Evolutionary conservation across 345 rosid genomes (phyloP), one percentile per base, ranked within the genome.

Genomic region (Garcia nutans): DNA sequence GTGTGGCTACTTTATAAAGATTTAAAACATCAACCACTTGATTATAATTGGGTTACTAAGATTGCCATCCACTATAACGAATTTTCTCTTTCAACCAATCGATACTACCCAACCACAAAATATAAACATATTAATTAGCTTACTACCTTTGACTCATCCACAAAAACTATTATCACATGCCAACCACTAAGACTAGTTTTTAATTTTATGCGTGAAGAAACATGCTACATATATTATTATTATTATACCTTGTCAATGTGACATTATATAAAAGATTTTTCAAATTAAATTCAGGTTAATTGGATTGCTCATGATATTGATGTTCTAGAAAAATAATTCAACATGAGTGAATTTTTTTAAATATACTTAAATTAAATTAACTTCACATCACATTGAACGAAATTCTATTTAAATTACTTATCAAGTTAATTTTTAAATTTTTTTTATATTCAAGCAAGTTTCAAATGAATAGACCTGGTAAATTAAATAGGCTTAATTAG

Each of bases 81-180:
- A 62, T 10, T 33, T 7, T 61, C 41, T 49, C 60, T 73, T 28
- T 13, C 47, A 60, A 7, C 73, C 73, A 67, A 67, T 78, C 28
- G 31, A 59, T 73, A 17, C 52, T 72, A 9, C 68, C 44, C 55
- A 10, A 37, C 8, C 17, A 22, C 1, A 42, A 44, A 15, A 15
- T 24, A 8, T 4, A 54, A 50, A 22, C 8, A 42, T 8, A 16
- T 33, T 3, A 37, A 19, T 11, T 63, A 10, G 67, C 10, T 60
- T 72, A 65, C 52, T 26, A 33, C 73, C 67, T 78, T 78, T 78
- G 80, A 72, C 76, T 72, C 76, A 22, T 47, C 10, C 26, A 33
- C 70, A 33, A 50, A 50, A 44, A 56, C 56, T n/a, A 41, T 42
- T 54, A 69, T 54, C 78, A 49, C 79, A 68, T 68, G 78, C 65